Conservation (phyloP, 352 stramenopile genomes). For the Pythium phragmitis region DNA sequence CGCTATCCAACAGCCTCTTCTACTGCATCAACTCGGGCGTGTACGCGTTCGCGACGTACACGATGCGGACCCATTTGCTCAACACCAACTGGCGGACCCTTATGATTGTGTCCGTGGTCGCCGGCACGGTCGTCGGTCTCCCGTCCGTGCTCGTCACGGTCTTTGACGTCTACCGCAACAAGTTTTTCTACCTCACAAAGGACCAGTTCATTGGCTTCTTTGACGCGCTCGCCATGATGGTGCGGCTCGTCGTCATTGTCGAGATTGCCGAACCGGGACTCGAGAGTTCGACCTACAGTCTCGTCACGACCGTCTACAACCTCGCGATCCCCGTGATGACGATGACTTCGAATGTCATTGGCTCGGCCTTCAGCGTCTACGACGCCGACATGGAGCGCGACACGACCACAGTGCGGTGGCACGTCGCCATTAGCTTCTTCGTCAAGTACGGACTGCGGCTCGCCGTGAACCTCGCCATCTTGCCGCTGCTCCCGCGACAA, state of each 20-base stretch:
- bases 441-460: slow-evolving; percentile 57
- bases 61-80: slow-evolving; percentile 56
- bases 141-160: slow-evolving; percentile 45
- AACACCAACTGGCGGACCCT: slow-evolving; percentile 62
- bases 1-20: slow-evolving; percentile 60
- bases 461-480: slow-evolving; percentile 37
- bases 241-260: slow-evolving; percentile 75
- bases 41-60: slow-evolving; percentile 52
- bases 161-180: slow-evolving; percentile 59
- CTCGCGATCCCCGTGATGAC: slow-evolving; percentile 61
- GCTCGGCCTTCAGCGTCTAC: slow-evolving; percentile 54
- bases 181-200: slow-evolving; percentile 62
- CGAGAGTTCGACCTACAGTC: slow-evolving; percentile 76
- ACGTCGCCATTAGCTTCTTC: slow-evolving; percentile 52
- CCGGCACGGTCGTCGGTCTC: slow-evolving; percentile 37
- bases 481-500: slow-evolving; percentile 58
- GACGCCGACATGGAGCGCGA: slow-evolving; percentile 58
- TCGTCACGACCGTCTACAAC: slow-evolving; percentile 79
- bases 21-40: slow-evolving; percentile 51
- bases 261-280: slow-evolving; percentile 72
- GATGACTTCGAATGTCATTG: slow-evolving; percentile 57
- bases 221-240: slow-evolving; percentile 68
- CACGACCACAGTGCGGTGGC: slow-evolving; percentile 46
- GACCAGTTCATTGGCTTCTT: slow-evolving; percentile 55
- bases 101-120: slow-evolving; percentile 48